Conservation (phyloP, 306 rosid genomes). For the Comarum palustre region DNA sequence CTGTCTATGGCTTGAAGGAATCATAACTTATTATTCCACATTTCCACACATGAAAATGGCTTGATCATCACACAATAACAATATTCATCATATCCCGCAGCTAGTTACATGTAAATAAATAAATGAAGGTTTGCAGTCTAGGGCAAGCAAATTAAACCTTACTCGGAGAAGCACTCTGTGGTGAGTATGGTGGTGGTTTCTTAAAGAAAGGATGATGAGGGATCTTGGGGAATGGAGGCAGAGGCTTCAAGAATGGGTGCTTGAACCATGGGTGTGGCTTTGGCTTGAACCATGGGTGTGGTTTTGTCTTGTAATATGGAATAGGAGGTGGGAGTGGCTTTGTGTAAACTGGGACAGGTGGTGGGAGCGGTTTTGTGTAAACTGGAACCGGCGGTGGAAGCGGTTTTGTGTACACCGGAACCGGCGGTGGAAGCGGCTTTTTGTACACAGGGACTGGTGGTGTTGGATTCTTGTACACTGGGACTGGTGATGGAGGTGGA, state of each 20-base stretch:
- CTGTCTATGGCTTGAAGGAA: background rate
- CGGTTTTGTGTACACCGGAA: conserved; percentile 16
- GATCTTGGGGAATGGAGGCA: conserved; percentile 48
- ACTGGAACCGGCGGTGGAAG: conserved; percentile 13
- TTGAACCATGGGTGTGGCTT: conserved; percentile 21
- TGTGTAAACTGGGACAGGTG: conserved; percentile 6
- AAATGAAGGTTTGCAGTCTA: background rate
- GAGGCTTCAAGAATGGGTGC: conserved; percentile 38
- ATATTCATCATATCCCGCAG: background rate
- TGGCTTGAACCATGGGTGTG: conserved; percentile 29
- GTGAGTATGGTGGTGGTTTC: conserved; percentile 19
- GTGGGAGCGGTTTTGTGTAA: conserved; percentile 25
- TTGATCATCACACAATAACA: background rate
- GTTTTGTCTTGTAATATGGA: conserved; percentile 31
- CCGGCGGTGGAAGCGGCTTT: conserved; percentile 27
- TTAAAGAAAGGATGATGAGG: conserved; percentile 29
- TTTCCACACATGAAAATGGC: background rate
- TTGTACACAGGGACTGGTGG: conserved; percentile 13
- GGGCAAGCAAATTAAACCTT: conserved; percentile 6
- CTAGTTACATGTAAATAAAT: background rate
- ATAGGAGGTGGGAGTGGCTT: conserved; percentile 25
- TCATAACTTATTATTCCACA: background rate
- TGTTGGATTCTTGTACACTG: background rate
- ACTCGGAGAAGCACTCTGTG: conserved; percentile 18
- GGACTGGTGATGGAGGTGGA: conserved; percentile 27